A percentile compares a stretch with the other conserved stretches of the same genome.
Conservation (phyloP, 208 protist genomes). For the Zelonia costaricensis region DNA sequence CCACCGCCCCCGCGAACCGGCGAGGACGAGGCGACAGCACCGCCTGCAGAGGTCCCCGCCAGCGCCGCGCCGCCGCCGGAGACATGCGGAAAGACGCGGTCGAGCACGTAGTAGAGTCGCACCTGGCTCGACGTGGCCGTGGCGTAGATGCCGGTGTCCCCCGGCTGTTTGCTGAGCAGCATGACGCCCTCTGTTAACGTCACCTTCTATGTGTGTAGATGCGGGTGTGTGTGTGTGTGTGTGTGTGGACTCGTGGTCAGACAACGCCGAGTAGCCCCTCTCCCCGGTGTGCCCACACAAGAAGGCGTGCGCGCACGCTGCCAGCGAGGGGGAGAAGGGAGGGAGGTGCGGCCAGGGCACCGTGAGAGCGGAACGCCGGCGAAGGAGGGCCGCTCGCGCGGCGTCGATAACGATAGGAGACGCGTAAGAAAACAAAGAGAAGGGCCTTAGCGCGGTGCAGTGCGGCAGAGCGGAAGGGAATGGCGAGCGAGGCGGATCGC, state of each 20-base stretch:
- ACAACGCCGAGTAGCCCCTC: not conserved
- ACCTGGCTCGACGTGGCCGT: slow-evolving; percentile 48
- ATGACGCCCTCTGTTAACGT: slow-evolving; percentile 24
- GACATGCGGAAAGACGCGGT: slow-evolving; percentile 16
- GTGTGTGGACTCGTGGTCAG: not conserved
- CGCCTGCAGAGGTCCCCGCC: not conserved
- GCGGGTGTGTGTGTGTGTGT: slow-evolving; percentile 6
- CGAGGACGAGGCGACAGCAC: too few species aligned
- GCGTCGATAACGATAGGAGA: too few species aligned
- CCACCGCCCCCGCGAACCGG: too few species aligned
- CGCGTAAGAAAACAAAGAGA: not conserved
- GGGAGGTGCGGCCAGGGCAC: too few species aligned
- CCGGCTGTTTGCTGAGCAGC: slow-evolving; percentile 71
- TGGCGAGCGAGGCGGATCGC: too few species aligned
- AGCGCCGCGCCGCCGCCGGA: not conserved
- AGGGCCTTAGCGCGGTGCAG: too few species aligned
- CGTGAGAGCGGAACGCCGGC: too few species aligned
- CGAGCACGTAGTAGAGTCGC: slow-evolving; percentile 42
- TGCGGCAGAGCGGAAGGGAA: too few species aligned
- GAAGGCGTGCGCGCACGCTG: not conserved
- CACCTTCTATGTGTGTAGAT: not conserved
- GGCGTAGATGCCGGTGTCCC: slow-evolving; percentile 64
- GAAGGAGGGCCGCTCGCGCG: too few species aligned
- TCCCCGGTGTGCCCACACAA: too few species aligned
- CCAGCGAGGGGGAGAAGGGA: not conserved